Conservation (phyloP, 2,329 filamentous ascomycete species). For the Colletotrichum sp. region DNA sequence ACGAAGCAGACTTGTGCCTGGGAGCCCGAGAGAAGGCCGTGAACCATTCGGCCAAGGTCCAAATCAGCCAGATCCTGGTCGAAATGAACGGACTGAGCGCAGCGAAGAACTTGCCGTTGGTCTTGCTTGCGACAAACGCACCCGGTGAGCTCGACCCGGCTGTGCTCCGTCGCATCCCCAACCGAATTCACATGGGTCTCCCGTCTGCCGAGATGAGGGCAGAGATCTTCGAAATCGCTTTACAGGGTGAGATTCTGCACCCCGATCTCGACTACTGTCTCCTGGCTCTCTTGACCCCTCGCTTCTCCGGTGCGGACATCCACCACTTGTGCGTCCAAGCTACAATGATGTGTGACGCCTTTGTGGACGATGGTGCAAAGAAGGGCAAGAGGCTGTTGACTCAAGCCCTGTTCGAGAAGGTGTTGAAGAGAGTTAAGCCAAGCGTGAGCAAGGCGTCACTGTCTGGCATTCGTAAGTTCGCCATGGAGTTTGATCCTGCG, state of each 20-base stretch:
- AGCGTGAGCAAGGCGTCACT: background rate
- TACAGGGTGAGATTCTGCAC: background rate
- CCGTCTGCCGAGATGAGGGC: background rate
- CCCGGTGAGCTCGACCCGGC: background rate
- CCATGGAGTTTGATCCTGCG: background rate
- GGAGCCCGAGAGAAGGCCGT: background rate
- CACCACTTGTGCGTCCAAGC: background rate
- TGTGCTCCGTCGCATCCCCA: background rate
- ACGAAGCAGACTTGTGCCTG: conserved; percentile 28
- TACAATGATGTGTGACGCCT: background rate
- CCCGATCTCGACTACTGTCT: background rate
- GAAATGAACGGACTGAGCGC: background rate
- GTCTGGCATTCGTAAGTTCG: background rate
- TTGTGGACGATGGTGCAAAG: background rate
- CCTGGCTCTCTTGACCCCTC: background rate
- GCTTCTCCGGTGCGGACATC: background rate
- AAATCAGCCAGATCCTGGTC: background rate
- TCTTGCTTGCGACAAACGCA: background rate
- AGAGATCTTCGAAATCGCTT: background rate
- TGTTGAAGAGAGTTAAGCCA: background rate
- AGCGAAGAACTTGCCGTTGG: background rate
- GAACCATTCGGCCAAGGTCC: background rate
- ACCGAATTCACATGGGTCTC: background rate
- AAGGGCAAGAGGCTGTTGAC: background rate
- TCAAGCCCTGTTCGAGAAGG: background rate